Evolutionary conservation across 2,329 filamentous ascomycete genomes (phyloP).

Genomic region (Ophiostoma sp.): DNA sequence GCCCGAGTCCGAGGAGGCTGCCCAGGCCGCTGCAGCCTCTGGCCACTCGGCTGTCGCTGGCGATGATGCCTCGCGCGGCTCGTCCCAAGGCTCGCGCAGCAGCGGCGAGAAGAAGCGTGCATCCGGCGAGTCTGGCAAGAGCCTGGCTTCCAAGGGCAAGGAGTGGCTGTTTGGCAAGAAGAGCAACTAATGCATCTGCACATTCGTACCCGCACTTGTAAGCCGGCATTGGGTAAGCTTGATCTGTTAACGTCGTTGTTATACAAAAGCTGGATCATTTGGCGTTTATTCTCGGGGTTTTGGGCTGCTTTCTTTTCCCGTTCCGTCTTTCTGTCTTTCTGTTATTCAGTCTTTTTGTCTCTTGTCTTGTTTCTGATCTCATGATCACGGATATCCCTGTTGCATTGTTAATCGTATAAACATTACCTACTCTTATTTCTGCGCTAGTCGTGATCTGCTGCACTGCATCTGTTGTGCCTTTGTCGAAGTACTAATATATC

Average conservation of each 20-base stretch:
- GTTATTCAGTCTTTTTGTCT: not conserved
- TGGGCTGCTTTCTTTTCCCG: not conserved
- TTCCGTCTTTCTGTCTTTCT: not conserved
- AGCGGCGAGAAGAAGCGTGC: conserved; percentile 21
- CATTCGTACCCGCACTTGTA: too few species aligned
- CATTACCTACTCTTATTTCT: too few species aligned
- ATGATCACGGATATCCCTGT: conserved; percentile 9
- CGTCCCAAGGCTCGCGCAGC: conserved; percentile 23
- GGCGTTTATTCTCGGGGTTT: conserved; percentile 7
- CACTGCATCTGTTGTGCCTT: too few species aligned
- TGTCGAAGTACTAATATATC: too few species aligned
- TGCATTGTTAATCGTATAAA: too few species aligned
- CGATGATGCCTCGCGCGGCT: conserved; percentile 29
- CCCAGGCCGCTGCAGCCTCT: not conserved
- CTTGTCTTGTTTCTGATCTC: not conserved
- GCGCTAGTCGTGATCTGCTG: too few species aligned
- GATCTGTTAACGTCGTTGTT: not conserved
- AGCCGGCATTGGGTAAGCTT: too few species aligned
- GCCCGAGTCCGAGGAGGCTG: conserved; percentile 38
- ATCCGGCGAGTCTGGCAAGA: conserved; percentile 25
- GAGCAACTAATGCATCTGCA: not conserved
- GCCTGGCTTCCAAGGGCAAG: conserved; percentile 42
- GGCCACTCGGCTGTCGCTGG: conserved; percentile 29
- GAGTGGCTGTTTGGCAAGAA: conserved; percentile 41
- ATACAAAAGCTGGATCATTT: not conserved